Base-by-base conservation (phyloP, 306 rosid species). In the Oemleria cerasiformis region DNA sequence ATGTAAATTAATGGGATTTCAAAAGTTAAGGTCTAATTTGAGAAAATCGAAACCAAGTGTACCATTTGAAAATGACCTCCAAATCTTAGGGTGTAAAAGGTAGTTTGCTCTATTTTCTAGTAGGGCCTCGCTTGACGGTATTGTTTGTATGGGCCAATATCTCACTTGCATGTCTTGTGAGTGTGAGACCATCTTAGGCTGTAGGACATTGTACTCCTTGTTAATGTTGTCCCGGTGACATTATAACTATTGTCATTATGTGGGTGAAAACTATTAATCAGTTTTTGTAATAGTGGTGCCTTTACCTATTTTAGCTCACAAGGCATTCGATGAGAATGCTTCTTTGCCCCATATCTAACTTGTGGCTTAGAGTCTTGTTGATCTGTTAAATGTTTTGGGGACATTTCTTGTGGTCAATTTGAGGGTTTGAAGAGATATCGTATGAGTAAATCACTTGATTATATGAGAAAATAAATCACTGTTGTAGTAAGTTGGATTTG, bases 121-220 rank as follows among this genome's bases (percentile, higher is more conserved):
- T 71, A 25, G 66, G 77, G 71, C 36, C 74, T 72, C 49, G 19
- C 38, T 53, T 19, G 43, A 43, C 54, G 16, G 20, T 47, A 56
- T 64, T 63, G n/a, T 45, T 43, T 10, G 25, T 44, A 59, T 72
- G 77, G 81, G 68, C 63, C 81, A 71, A 53, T 63, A 44, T 50
- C n/a, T 58, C 49, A 53, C 63, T 55, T 25, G 71, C 66, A 25
- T 75, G 69, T 43, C 66, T 34, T 42, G 15, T 19, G 56, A 73
- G 21, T 34, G 61, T 51, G 73, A 68, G 78, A 69, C 60, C 54
- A 44, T 66, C 62, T 60, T 42, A 44, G 30, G 60, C 54, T 56
- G 63, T 49, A 65, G 68, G 78, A 42, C 74, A 34, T 56, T 13
- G 38, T 74, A 57, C 65, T 16, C 11, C 5, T 9, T 65, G 20